phyloP scores from a whole-genome alignment of 495 filamentous ascomycete species.

The Trypethelium eluteriae region DNA sequence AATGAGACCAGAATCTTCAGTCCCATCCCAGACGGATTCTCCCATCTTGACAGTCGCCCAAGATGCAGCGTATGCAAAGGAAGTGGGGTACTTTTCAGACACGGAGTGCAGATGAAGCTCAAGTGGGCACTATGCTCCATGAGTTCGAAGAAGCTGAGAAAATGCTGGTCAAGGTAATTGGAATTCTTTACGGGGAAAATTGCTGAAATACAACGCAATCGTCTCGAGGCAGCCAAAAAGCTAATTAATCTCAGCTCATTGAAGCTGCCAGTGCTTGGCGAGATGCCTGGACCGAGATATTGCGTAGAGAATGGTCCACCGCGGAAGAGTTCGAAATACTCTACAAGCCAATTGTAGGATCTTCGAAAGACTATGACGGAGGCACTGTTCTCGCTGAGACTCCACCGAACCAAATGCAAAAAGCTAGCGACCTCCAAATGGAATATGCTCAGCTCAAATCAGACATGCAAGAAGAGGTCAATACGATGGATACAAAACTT shows the following conservation, averaged over 20 bases:
- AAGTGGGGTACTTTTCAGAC: slow-evolving; percentile 66
- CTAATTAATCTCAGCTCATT: slow-evolving; percentile 54
- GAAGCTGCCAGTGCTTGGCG: slow-evolving; percentile 75
- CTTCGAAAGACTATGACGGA: slow-evolving; percentile 45
- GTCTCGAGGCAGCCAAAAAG: not conserved
- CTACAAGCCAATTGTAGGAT: slow-evolving; percentile 74
- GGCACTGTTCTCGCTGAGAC: slow-evolving; percentile 51
- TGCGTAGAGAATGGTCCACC: slow-evolving; percentile 62
- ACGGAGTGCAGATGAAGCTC: slow-evolving; percentile 66
- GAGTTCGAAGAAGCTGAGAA: slow-evolving; percentile 82
- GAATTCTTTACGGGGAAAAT: not conserved
- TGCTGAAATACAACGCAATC: not conserved
- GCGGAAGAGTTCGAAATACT: slow-evolving; percentile 65
- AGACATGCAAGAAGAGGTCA: slow-evolving; percentile 69
- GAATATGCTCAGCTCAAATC: slow-evolving; percentile 66
- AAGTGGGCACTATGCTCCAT: slow-evolving; percentile 65
- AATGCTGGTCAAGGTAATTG: slow-evolving; percentile 59
- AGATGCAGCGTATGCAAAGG: slow-evolving; percentile 74
- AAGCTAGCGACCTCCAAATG: slow-evolving; percentile 58
- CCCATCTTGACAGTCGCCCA: slow-evolving; percentile 24
- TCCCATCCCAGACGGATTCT: not conserved
- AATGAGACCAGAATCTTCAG: not conserved
- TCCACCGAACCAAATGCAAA: slow-evolving; percentile 53
- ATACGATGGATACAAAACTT: slow-evolving; percentile 62
- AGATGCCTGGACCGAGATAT: slow-evolving; percentile 73